A percentile compares a stretch with the other conserved stretches of the same genome.
These are phyloP conservation scores for Trichosporon sp. DNA, from an alignment of 1,284 basidiomycete genomes.

Conservation along the genomic window DNA sequence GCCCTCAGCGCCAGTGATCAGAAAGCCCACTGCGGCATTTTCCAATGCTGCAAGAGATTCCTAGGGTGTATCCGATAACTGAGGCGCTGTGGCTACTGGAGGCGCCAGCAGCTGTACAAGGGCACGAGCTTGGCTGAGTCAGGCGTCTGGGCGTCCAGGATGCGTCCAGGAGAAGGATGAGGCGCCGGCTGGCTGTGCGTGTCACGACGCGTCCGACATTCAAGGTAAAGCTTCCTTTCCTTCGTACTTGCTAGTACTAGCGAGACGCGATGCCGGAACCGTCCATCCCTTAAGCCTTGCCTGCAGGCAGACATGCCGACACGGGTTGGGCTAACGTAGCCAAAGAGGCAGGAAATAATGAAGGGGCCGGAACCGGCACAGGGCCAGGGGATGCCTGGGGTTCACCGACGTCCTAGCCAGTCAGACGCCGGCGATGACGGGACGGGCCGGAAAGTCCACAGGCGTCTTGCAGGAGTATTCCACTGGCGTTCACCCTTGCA, in stretches of 20 bases:
- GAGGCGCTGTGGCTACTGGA: background rate
- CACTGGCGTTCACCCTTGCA: background rate
- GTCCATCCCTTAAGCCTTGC: background rate
- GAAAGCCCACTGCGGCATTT: background rate
- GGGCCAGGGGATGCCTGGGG: background rate
- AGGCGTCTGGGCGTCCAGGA: background rate
- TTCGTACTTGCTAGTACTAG: background rate
- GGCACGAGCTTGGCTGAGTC: background rate
- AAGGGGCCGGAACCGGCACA: background rate
- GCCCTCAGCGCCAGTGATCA: background rate
- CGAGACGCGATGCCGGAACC: background rate
- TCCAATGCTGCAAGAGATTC: background rate
- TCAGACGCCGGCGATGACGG: background rate
- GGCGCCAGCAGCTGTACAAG: background rate
- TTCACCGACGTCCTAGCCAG: background rate
- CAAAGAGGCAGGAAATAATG: background rate
- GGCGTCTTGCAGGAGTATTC: too few relatives aligned
- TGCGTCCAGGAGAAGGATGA: background rate
- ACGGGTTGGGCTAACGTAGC: background rate
- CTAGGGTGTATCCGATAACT: background rate
- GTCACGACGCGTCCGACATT: background rate
- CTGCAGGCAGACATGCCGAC: background rate
- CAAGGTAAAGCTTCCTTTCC: background rate
- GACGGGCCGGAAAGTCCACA: background rate
- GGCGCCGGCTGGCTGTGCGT: too few relatives aligned